Evolutionary conservation across 495 filamentous ascomycete genomes (phyloP), one percentile per base, ranked within the genome.

Genomic region (Penicillium egyptiacum): DNA sequence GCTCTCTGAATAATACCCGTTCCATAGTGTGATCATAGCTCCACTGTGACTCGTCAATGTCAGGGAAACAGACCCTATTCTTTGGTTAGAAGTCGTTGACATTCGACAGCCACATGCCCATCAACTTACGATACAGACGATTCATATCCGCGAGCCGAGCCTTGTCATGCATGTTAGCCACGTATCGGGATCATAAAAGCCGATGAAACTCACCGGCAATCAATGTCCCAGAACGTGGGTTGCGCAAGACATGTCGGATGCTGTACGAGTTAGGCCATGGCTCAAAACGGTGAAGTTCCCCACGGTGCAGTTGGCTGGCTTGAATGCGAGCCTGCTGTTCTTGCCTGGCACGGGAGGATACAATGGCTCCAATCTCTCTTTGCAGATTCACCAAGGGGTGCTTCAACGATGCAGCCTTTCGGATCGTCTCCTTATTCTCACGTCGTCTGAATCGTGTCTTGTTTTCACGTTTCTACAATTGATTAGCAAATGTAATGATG

Each of bases 1-100:
- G 53, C 26, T 72, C 70, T 61, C 66, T 73, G 48, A 74, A 67
- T 3, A 75, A 62, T 5, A 71, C 60, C 22, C 69, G 61, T 53
- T 75, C 73, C 71, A 73, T 76, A 5, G 67, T 71, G 22, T 63
- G 65, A 47, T 70, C 66, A 39, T 76, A 76, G 7, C 64, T 65
- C 73, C 70, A 73, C 54, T 60, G 61, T 2, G 63, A 60, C 28
- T 72, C 64, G 31, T 73, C 68, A 42, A 62, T 64, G 26, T 75
- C 70, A 43, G 73, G 71, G 28, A 75, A 73, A 60, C 72, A 75
- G 17, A 74, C 58, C 30, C 72, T 75, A 22, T 23, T n/a, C 35
- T 43, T 44, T 20, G 23, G 33, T 62, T 37, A 63, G 54, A 25
- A 43, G 45, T 50, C 8, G 53, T 20, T 20, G 23, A 39, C 43